Base-by-base conservation (phyloP, 2,329 filamentous ascomycete genomes). In the Achaetomium macrosporum region DNA sequence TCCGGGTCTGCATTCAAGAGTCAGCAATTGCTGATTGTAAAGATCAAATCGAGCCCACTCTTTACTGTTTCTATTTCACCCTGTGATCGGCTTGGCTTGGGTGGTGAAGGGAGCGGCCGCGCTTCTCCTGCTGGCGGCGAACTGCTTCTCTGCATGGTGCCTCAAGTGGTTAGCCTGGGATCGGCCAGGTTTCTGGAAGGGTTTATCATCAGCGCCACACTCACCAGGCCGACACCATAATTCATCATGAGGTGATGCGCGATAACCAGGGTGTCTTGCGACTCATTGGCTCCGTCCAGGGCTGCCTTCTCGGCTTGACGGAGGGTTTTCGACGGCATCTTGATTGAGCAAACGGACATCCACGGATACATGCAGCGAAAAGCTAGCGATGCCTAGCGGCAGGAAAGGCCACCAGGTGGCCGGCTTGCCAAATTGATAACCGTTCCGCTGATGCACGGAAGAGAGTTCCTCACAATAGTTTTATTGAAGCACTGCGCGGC, bases 201-300 rank as follows among this genome's bases (percentile, higher is more conserved):
- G 33, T 20, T 42, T n/a, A 17, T 37, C 19, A 42, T 55, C 48
- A 42, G 51, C 51, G 51, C 50, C 55, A 71, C 71, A 73, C 72
- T 62, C 66, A 74, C 72, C 64, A 64, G 61, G 43, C 64, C 68
- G 15, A 71, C 64, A 51, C 70, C 71, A 53, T 73, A 69, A 53
- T 70, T 64, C 17, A 62, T 64, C 56, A 67, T 68, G 57, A 73
- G 66, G 51, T 65, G 65, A 35, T 70, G 66, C 2, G 72, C 58
- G 25, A 76, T 63, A 25, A 65, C 63, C 62, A 75, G 73, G 64
- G 71, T 76, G 59, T 76, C 73, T 58, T 75, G 73, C 8, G 71
- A 69, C 50, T 73, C 71, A 54, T 66, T 63, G 52, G 54, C 62
- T 48, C 66, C 69, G 5, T 66, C 59, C 8, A 65, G 43, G 3